phyloP scores from a whole-genome alignment of 1,139 yeast genomes.

The Citeromyces hawaiiensis region DNA sequence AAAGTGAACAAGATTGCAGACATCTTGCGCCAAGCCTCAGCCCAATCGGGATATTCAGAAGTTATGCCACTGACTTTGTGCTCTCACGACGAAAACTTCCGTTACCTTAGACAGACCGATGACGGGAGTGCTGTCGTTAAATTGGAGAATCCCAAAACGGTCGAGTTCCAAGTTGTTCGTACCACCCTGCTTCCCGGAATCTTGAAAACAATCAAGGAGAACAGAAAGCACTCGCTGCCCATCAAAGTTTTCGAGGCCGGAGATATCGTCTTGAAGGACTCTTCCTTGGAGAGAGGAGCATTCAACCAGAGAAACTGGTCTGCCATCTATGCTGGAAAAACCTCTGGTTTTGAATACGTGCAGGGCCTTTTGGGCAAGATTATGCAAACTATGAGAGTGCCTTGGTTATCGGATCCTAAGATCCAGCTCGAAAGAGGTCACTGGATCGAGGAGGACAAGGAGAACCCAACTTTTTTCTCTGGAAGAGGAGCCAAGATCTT shows the following conservation, averaged over 20 bases:
- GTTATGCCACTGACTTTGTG: constrained; percentile 92
- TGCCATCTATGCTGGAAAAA: constrained; percentile 88
- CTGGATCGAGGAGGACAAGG: constrained; percentile 67
- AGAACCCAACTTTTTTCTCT: constrained; percentile 75
- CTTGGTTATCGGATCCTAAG: constrained; percentile 59
- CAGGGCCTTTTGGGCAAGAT: constrained; percentile 92
- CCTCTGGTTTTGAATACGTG: constrained; percentile 86
- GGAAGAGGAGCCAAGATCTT: constrained; percentile 91
- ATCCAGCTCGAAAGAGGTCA: constrained; percentile 53
- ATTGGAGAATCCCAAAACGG: constrained; percentile 91
- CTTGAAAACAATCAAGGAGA: constrained; percentile 89
- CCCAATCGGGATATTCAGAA: constrained; percentile 94
- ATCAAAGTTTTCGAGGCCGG: constrained; percentile 92
- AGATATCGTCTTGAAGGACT: constrained; percentile 83
- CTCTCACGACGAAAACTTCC: constrained; percentile 94
- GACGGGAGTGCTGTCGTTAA: constrained; percentile 72
- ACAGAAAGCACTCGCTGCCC: constrained; percentile 91
- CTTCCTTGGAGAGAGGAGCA: constrained; percentile 74
- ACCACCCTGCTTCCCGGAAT: constrained; percentile 91
- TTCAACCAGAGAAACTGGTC: constrained; percentile 90
- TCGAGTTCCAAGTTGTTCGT: constrained; percentile 95
- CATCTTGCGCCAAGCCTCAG: constrained; percentile 78
- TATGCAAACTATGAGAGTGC: constrained; percentile 91
- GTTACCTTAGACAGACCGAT: constrained; percentile 63
- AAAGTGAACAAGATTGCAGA: constrained; percentile 88